phyloP scores from a whole-genome alignment of 305 asterid genomes.

The Fraxinus nigra region DNA sequence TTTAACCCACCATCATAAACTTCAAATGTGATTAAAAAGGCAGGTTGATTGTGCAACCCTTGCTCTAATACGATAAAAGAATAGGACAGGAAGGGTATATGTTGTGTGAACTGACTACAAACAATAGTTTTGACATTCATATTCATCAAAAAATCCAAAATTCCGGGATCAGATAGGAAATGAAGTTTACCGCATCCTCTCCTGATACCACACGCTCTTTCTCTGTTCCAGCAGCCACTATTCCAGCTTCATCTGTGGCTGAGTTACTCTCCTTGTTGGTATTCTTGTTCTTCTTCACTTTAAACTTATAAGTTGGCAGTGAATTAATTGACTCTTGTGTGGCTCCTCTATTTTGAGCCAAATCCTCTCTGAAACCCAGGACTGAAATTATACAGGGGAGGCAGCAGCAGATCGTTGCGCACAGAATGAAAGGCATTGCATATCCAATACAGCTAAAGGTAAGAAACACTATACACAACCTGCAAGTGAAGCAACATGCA shows the following conservation, averaged over 20 bases:
- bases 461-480: slow-evolving; percentile 91
- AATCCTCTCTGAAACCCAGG: slow-evolving; percentile 83
- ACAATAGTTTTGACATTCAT: neutral
- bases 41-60: neutral
- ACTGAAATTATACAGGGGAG: slow-evolving; percentile 94
- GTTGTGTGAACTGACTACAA: neutral
- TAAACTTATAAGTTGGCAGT: slow-evolving; percentile 82
- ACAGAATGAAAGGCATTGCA: slow-evolving; percentile 95
- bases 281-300: slow-evolving; percentile 43
- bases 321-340: slow-evolving; percentile 88
- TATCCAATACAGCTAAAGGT: slow-evolving; percentile 94
- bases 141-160: neutral
- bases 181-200: slow-evolving; percentile 83
- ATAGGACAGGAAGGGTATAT: neutral
- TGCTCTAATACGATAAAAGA: neutral
- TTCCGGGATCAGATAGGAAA: neutral
- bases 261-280: slow-evolving; percentile 7
- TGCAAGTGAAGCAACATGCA: slow-evolving; percentile 29
- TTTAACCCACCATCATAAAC: neutral
- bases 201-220: slow-evolving; percentile 82
- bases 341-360: slow-evolving; percentile 81
- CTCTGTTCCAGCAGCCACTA: slow-evolving; percentile 80
- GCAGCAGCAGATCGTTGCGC: slow-evolving; percentile 97
- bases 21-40: neutral
- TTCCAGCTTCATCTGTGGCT: slow-evolving; percentile 61